phyloP scores from a whole-genome alignment of 305 asterid genomes.

The Nicotiana rustica region DNA sequence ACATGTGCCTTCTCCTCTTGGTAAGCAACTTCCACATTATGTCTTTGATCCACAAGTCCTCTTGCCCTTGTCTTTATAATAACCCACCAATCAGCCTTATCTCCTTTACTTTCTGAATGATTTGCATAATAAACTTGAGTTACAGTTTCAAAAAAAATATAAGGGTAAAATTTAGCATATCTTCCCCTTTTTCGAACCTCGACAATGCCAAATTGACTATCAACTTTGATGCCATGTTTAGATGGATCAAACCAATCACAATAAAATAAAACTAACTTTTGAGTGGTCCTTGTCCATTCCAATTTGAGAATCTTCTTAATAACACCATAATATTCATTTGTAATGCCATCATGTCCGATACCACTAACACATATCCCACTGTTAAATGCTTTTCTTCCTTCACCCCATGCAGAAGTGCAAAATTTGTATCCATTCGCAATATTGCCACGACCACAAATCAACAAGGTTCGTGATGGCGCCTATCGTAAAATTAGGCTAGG shows the following conservation, averaged over 20 bases:
- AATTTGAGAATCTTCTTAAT: background rate
- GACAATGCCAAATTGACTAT: background rate
- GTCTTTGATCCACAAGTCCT: too few relatives aligned
- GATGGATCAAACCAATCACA: slow-evolving; percentile 9
- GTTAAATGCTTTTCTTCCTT: background rate
- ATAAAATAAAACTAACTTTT: background rate
- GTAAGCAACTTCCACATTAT: too few relatives aligned
- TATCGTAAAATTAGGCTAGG: too few relatives aligned
- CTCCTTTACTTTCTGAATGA: too few relatives aligned
- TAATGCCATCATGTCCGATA: background rate
- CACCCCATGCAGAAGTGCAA: background rate
- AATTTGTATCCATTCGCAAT: slow-evolving; percentile 13
- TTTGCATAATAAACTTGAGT: too few relatives aligned
- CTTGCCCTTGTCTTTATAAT: too few relatives aligned
- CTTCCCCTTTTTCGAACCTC: background rate
- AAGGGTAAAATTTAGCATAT: too few relatives aligned
- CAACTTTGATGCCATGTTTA: background rate
- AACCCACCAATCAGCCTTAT: too few relatives aligned
- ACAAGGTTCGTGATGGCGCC: too few relatives aligned
- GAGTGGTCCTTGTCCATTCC: background rate
- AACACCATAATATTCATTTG: slow-evolving; percentile 2
- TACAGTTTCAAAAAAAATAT: too few relatives aligned
- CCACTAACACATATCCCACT: background rate
- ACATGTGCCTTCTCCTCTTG: too few relatives aligned
- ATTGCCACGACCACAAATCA: too few relatives aligned